Evolutionary conservation across 1,139 yeast genomes (phyloP), one percentile per base, ranked within the genome.

Genomic region (Arxiozyma telluris): DNA sequence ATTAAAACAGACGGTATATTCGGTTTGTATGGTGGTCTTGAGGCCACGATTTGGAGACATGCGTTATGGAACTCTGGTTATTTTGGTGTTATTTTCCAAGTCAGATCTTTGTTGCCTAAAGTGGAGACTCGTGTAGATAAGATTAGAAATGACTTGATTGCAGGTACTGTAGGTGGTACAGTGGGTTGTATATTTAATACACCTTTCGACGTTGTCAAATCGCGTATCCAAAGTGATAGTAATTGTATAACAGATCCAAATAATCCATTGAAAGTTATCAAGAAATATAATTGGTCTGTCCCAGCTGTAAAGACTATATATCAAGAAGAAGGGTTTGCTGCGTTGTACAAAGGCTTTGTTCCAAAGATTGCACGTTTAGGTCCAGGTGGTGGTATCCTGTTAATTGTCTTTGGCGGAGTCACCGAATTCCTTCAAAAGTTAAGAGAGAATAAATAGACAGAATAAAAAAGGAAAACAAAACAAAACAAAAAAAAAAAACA

Each of bases 361-460:
- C 98, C 99, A 63, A 94, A 94, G 78, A 98, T 94, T 22, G 79
- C 93, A 70, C 85, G 98, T 79, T 79, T 94, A 64, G 98, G 98
- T 54, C 98, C 98, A 57, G 98, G 98, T 67, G 99, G 98, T 70
- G 98, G 98, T 76, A 91, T 94, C 63, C 77, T 94, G 68, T 79
- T 93, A 70, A 98, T 94, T 53, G 98, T 94, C 21, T 93, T 90
- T 77, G 89, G 97, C 51, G 79, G 91, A 42, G 83, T 93, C 64
- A 90, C 91, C 96, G 96, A 91, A 70, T 88, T 90, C 76, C 93
- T 93, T 77, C 81, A 96, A 74, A 75, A 56, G 34, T 53, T 61
- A 61, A 59, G 61, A 59, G 61, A 47, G 50, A 41, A 22, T 41
- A n/a, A 8, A 15, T 23, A 4, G 25, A 23, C 25, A 17, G 42